phyloP scores from a whole-genome alignment of 805 yeast genomes.

The Kodamaea hsintzibuensis region DNA sequence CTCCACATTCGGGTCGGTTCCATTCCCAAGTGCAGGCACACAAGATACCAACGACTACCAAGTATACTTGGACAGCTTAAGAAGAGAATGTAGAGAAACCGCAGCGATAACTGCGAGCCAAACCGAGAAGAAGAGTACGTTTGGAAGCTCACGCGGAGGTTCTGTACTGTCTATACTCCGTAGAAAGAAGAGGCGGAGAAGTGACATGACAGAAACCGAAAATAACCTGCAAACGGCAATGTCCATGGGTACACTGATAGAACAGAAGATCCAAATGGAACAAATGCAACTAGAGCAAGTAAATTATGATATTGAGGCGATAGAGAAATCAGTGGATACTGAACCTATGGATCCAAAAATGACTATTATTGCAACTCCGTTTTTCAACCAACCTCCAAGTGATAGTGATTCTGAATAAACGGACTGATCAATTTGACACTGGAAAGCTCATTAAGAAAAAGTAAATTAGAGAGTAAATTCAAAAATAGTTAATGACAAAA shows the following conservation, averaged over 20 bases:
- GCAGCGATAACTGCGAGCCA: constrained; percentile 1
- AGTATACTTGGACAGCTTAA: constrained; percentile 14
- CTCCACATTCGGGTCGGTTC: not conserved
- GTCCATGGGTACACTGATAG: not conserved
- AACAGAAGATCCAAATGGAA: not conserved
- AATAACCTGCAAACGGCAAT: not conserved
- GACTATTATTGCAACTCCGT: constrained; percentile 39
- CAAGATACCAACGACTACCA: constrained; percentile 16
- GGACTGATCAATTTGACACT: too few relatives aligned
- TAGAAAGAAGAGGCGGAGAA: not conserved
- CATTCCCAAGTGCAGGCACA: not conserved
- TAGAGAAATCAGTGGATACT: not conserved
- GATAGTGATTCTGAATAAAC: constrained; percentile 33
- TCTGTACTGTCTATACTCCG: constrained; percentile 8
- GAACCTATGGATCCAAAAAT: constrained; percentile 6
- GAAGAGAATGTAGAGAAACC: constrained; percentile 4
- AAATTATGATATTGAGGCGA: not conserved
- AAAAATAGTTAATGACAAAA: not conserved
- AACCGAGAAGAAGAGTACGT: constrained; percentile 1
- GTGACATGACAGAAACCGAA: constrained; percentile 1
- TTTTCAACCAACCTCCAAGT: constrained; percentile 39
- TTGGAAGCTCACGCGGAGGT: constrained; percentile 2
- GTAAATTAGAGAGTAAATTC: not conserved
- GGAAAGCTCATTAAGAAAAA: too few relatives aligned
- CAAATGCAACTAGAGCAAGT: not conserved